A percentile compares a stretch with the other conserved stretches of the same genome.
Evolutionary conservation across 208 protist species (phyloP).

Genomic region (Trichomonas vaginalis): DNA sequence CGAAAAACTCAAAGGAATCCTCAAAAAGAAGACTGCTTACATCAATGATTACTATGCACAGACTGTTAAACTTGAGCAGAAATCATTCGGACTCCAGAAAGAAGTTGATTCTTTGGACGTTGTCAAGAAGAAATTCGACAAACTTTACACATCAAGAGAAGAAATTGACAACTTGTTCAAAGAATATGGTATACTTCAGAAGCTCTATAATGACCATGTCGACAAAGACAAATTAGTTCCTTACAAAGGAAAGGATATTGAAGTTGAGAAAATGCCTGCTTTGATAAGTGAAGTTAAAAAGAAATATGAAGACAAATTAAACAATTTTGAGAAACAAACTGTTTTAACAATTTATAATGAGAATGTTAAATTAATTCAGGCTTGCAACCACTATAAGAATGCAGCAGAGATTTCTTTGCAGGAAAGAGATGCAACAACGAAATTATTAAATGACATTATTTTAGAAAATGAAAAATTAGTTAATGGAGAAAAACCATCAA

Average conservation of each 20-base stretch:
- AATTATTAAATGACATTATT: background rate
- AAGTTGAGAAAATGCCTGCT: background rate
- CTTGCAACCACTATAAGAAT: background rate
- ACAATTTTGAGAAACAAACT: background rate
- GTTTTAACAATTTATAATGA: background rate
- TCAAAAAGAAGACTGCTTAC: background rate
- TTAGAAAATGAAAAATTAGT: background rate
- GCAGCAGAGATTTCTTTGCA: background rate
- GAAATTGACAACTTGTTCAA: background rate
- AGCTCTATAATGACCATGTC: background rate
- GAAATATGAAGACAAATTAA: background rate
- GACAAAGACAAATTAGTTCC: background rate
- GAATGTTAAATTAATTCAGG: background rate
- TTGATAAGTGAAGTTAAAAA: background rate
- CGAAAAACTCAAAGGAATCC: background rate
- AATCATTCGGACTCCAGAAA: background rate
- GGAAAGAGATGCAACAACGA: background rate
- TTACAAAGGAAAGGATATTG: background rate
- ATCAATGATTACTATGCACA: background rate
- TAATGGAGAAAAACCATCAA: background rate
- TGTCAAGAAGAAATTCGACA: background rate
- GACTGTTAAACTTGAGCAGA: background rate
- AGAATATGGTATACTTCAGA: background rate
- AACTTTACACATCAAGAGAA: background rate
- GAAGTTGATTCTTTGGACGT: background rate